Base-by-base conservation (phyloP, 129 eudicot species). In the Smallanthus sonchifolius region DNA sequence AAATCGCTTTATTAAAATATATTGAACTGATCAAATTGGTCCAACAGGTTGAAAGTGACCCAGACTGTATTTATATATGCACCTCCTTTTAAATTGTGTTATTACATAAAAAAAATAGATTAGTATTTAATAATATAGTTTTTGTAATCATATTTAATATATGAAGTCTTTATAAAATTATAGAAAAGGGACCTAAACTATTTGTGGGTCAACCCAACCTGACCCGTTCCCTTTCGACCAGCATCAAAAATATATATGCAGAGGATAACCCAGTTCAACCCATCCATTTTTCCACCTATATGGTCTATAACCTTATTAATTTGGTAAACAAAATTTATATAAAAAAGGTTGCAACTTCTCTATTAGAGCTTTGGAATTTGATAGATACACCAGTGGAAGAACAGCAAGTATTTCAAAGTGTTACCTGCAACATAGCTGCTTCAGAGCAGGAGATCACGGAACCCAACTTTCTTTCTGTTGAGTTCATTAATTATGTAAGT, bases 351-450 rank as follows among this genome's bases (percentile, higher is more conserved):
- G 96, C 87, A 16, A 71, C 87, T 35, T 83, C 89, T 51, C 64
- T 94, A 75, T 72, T 94, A 85, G 97, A 94, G 88, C 96, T 91
- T 10, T 94, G 99, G 99, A 86, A 91, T 75, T 75, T 94, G 76
- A 88, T 94, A 97, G 99, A 94, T 66, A 94, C 97, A 48, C 97
- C 99, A 0, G 66, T 75, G 49, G 97, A 91, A 74, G 99, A 94
- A 87, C 99, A 94, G 73, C 96, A 90, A 71, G 82, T 79, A 48
- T 94, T 88, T 85, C 96, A 91, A 57, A 86, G 84, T 61, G 94
- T 91, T 54, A 91, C 99, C 4, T 85, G 94, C 28, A 91, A 91
- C 20, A 81, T 94, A 42, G 99, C 91, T 85, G 89, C 99, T 78
- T 83, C 99, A 68, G 97, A 94, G 81, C 77, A 91, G 4, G 99